Conservation (phyloP, 192 early-diverging fungal genomes). For the Coemansia sp. region DNA sequence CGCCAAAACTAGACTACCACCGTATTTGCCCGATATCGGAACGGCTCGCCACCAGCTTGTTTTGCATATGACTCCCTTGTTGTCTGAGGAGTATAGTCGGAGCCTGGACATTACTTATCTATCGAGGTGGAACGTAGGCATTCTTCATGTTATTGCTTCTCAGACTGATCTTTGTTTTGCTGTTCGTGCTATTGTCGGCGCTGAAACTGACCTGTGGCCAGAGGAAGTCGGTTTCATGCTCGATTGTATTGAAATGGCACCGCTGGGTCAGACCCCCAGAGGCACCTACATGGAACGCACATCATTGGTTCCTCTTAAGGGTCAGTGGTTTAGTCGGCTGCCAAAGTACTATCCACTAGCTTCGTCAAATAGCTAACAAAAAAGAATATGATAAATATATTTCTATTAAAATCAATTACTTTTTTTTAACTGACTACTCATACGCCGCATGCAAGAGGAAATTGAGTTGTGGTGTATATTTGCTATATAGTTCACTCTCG, state of each 20-base stretch:
- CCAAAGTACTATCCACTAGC: slow-evolving; percentile 34
- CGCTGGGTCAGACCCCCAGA: slow-evolving; percentile 7
- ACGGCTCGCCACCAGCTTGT: slow-evolving; percentile 39
- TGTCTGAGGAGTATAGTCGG: slow-evolving; percentile 17
- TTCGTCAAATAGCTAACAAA: background rate
- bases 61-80: slow-evolving; percentile 22
- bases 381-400: background rate
- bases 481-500: background rate
- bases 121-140: slow-evolving; percentile 40
- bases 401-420: background rate
- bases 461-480: background rate
- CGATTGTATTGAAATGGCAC: slow-evolving; percentile 27
- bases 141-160: slow-evolving; percentile 43
- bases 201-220: slow-evolving; percentile 45
- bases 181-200: slow-evolving; percentile 41
- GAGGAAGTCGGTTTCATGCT: slow-evolving; percentile 47
- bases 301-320: background rate
- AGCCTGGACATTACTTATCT: slow-evolving; percentile 49
- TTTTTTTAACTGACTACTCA: too few species aligned
- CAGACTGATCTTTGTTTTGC: slow-evolving; percentile 31
- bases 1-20: slow-evolving; percentile 23
- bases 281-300: background rate
- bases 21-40: slow-evolving; percentile 40
- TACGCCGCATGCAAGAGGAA: background rate
- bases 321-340: slow-evolving; percentile 41